These are phyloP conservation scores for Ustilago nuda DNA, from an alignment of 1,284 basidiomycete genomes.

Conservation along the genomic window DNA sequence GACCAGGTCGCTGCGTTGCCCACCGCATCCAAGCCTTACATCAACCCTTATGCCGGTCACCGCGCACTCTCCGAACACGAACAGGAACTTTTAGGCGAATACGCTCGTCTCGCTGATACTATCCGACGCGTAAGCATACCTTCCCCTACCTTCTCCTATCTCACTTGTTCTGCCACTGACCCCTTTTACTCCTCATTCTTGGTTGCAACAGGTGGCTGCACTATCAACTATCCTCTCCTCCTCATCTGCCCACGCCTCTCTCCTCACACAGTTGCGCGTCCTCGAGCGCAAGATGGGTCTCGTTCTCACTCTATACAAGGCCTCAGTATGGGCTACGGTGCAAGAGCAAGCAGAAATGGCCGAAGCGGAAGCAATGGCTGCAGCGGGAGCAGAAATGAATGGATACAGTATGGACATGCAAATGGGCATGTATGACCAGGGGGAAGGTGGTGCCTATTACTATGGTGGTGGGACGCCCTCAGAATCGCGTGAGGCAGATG, in stretches of 20 bases:
- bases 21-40: conserved; percentile 33
- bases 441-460: conserved; percentile 18
- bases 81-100: conserved; percentile 64
- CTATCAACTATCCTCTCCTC: conserved; percentile 70
- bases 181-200: conserved; percentile 58
- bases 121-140: conserved; percentile 55
- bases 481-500: conserved; percentile 29
- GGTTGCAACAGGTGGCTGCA: conserved; percentile 26
- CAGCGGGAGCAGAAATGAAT: conserved; percentile 25
- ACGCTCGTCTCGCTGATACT: conserved; percentile 63
- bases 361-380: conserved; percentile 61
- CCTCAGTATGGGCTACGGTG: conserved; percentile 92
- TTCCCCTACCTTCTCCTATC: background rate
- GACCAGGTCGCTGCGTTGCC: conserved; percentile 45
- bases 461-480: conserved; percentile 4
- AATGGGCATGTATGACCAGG: conserved; percentile 15
- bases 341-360: conserved; percentile 80
- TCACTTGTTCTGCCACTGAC: background rate
- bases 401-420: conserved; percentile 34
- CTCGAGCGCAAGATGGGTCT: conserved; percentile 95
- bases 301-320: conserved; percentile 80
- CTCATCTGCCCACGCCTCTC: conserved; percentile 78
- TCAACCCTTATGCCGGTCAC: conserved; percentile 65
- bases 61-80: conserved; percentile 54
- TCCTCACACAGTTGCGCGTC: conserved; percentile 82